Evolutionary conservation across 768 basidiomycete genomes (phyloP), one percentile per base, ranked within the genome.

Genomic region (Calocybe gangraenosa): DNA sequence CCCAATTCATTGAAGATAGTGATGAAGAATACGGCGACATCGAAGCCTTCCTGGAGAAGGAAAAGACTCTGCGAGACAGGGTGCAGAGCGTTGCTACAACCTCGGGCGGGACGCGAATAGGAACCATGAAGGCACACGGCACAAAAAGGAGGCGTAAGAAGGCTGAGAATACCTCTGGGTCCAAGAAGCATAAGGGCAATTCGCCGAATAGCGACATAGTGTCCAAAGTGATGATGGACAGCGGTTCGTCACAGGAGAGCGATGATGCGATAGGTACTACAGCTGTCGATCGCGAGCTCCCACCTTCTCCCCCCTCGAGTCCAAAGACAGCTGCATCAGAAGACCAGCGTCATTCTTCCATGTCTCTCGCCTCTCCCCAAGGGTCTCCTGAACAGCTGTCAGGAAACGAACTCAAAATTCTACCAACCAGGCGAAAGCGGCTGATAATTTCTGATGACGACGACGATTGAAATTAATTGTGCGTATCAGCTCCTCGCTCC

Each of bases 1-100:
- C 90, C 8, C 85, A 90, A 62, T 89, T 94, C 61, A 92, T 95
- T 60, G 82, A 87, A 58, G 92, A 96, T 65, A 91, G 88, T 50
- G 93, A 96, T 56, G 84, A 73, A 44, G 89, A 91, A 61, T 80
- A 80, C 46, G 87, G 78, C 13, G 83, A 87, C 58, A 84, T 92
- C 63, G 84, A 87, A 40, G 79, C 73, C 4, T 96, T 96, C 74
- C 79, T 92, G 46, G 84, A 74, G 63, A 78, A 74, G 56, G 93
- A 95, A 65, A 77, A 75, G 56, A 68, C 50, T 40, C 62, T 79
- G 56, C 74, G 87, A 37, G 77, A 79, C 58, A 75, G 70, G 60
- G 74, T 73, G 3, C 68, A 67, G 19, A 68, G 66, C 25, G 68
- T 68, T 21, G 74, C 74, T 30, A 75, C 68, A 10, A 64, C 71